phyloP scores from a whole-genome alignment of 1,284 basidiomycete species.

The Tilletia setariae region DNA sequence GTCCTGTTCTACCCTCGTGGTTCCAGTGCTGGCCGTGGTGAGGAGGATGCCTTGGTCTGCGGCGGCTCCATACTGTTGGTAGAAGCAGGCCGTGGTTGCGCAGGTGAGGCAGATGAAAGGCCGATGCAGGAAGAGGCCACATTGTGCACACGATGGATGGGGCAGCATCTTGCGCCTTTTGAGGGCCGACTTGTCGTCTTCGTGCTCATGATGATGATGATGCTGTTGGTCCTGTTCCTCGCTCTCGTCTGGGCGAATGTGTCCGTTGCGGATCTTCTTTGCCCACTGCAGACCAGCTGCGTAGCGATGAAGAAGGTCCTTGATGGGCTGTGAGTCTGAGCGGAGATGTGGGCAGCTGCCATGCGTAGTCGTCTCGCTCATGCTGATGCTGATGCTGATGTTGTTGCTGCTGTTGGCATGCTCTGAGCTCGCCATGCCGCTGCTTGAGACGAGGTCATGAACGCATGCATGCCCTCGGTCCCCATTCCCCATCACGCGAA shows the following conservation, averaged over 20 bases:
- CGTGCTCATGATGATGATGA: conserved; percentile 13
- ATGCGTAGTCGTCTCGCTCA: no score
- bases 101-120: conserved; percentile 51
- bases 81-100: conserved; percentile 44
- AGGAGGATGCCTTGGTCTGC: neutral
- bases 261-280: conserved; percentile 32
- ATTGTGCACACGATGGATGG: conserved; percentile 43
- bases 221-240: conserved; percentile 28
- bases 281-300: conserved; percentile 44
- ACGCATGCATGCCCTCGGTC: no score
- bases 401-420: no score
- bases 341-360: conserved; percentile 8
- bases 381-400: no score
- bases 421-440: no score
- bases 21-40: neutral
- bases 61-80: conserved; percentile 19
- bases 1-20: conserved; percentile 18
- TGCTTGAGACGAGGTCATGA: no score
- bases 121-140: conserved; percentile 37
- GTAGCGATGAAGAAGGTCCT: conserved; percentile 37
- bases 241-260: conserved; percentile 34
- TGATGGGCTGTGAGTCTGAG: neutral
- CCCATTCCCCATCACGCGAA: no score
- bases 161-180: conserved; percentile 32
- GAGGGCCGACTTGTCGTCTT: conserved; percentile 26